These are phyloP conservation scores for Eragrostis curvula DNA, from an alignment of 176 grass and related monocot genomes.

Conservation along the genomic window DNA sequence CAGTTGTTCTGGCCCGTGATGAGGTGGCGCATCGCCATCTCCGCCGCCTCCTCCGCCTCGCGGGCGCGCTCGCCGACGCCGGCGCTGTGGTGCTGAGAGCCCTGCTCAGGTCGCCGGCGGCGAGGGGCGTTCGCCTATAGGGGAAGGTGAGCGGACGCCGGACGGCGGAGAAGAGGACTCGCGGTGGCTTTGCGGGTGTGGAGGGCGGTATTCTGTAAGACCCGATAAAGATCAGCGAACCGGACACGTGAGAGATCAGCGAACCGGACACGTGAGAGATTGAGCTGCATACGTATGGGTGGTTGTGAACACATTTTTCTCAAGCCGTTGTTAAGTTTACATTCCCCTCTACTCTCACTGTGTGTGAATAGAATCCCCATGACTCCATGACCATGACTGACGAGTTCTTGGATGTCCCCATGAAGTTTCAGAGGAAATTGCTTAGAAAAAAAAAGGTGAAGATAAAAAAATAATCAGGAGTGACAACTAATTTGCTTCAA, in stretches of 20 bases:
- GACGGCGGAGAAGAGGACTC: background rate
- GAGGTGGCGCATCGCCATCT: constrained; percentile 94
- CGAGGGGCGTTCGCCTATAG: constrained; percentile 26
- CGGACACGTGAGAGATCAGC: constrained; percentile 36
- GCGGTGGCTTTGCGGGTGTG: constrained; percentile 43
- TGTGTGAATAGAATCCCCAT: no score
- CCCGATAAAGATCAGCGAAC: constrained; percentile 51
- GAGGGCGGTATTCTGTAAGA: constrained; percentile 24
- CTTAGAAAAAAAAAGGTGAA: no score
- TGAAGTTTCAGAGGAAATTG: no score
- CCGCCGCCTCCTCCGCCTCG: constrained; percentile 5
- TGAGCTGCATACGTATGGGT: constrained; percentile 5
- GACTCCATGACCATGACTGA: no score
- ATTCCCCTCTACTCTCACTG: background rate
- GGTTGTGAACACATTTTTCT: background rate
- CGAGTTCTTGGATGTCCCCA: no score
- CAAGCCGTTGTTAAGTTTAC: background rate
- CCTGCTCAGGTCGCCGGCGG: constrained; percentile 33
- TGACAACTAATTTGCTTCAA: no score
- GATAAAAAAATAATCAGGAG: no score
- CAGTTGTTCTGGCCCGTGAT: constrained; percentile 74
- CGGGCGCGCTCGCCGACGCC: background rate
- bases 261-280: constrained; percentile 30
- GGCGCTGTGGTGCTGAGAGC: background rate
- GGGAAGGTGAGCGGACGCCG: background rate